Conservation (phyloP, 2,329 filamentous ascomycete genomes). For the Monosporascus sp. region DNA sequence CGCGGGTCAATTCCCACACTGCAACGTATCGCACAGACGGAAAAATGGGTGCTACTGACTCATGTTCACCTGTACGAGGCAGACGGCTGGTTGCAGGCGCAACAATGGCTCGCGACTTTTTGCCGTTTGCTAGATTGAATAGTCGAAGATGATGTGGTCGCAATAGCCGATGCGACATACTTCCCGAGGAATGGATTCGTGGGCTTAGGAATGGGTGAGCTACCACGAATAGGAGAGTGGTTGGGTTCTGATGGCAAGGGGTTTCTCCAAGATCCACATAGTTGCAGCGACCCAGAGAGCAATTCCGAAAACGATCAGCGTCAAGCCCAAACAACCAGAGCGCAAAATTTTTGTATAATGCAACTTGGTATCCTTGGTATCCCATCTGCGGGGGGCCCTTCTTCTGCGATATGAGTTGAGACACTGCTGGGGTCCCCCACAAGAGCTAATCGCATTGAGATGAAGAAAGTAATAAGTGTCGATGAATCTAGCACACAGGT, state of each 20-base stretch:
- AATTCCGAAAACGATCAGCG: neutral
- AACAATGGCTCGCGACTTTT: constrained; percentile 21
- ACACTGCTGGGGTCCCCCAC: neutral
- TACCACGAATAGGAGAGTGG: neutral
- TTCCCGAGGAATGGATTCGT: neutral
- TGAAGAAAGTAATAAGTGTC: neutral
- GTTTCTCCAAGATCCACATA: neutral
- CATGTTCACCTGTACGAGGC: constrained; percentile 22
- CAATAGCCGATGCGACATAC: constrained; percentile 23
- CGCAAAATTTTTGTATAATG: neutral
- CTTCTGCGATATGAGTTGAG: neutral
- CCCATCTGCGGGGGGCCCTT: neutral
- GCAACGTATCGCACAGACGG: constrained; percentile 12
- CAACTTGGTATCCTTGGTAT: neutral
- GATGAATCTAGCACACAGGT: neutral
- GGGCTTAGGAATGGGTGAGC: neutral
- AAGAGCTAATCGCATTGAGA: neutral
- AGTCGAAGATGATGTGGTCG: constrained; percentile 12
- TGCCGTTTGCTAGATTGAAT: constrained; percentile 25
- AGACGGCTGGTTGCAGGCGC: constrained; percentile 23
- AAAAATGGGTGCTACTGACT: constrained; percentile 13
- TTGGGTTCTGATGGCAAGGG: neutral
- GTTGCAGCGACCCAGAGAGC: neutral
- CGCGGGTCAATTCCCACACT: constrained; percentile 11
- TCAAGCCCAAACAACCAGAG: neutral